Conservation (phyloP, 2,329 filamentous ascomycete genomes). For the Colletotrichum sp. region DNA sequence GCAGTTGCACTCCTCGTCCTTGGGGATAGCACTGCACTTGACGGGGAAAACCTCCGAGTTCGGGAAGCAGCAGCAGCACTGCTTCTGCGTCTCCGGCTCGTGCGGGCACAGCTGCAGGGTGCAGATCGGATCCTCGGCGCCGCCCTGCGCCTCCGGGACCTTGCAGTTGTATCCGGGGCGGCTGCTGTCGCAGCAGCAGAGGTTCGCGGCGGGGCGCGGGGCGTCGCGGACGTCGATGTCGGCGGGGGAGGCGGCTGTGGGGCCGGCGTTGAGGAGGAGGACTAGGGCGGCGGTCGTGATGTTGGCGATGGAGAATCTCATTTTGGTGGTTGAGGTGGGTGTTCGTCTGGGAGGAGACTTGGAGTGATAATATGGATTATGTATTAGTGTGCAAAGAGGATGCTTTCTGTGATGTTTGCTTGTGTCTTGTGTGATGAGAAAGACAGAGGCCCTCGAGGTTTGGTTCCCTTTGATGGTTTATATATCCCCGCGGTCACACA, state of each 20-base stretch:
- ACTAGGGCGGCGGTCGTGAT: conserved; percentile 25
- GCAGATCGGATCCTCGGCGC: conserved; percentile 1
- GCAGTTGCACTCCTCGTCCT: conserved; percentile 13
- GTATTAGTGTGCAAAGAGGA: neutral
- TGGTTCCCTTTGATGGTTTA: neutral
- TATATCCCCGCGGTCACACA: neutral
- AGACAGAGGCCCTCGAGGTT: neutral
- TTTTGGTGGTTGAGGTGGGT: neutral
- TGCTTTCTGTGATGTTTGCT: neutral
- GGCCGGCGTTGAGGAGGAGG: conserved; percentile 2
- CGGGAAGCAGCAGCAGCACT: conserved; percentile 26
- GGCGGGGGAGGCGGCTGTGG: conserved; percentile 24
- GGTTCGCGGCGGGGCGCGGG: conserved; percentile 7
- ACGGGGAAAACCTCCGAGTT: neutral
- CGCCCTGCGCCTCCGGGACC: neutral
- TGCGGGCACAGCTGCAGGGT: conserved; percentile 24
- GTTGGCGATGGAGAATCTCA: conserved; percentile 18
- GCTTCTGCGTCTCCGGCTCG: conserved; percentile 18
- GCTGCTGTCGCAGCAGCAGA: conserved; percentile 29
- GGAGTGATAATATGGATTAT: neutral
- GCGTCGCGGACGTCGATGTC: conserved; percentile 14
- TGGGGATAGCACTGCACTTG: neutral
- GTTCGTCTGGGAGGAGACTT: neutral
- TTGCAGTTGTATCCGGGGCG: conserved; percentile 19
- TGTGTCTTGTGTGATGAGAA: neutral